Evolutionary conservation across 352 stramenopile genomes (phyloP), one percentile per base, ranked within the genome.

Genomic region (Phytophthora sp.): DNA sequence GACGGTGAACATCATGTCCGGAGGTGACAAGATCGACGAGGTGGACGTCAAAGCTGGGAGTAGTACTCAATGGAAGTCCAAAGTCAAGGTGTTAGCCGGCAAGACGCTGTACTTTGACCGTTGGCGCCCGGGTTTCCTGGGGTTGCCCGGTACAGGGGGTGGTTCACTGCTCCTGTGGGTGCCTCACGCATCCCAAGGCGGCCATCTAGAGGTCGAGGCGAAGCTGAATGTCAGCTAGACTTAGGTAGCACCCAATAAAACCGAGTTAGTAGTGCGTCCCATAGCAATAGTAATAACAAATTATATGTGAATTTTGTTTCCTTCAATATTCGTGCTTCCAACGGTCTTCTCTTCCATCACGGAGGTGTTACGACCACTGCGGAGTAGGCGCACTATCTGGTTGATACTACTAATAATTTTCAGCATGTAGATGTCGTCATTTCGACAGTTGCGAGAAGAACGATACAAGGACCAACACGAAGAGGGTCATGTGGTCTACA

Each of bases 21-120:
- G 75, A 12, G 79, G 79, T 27, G 33, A 71, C 21, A 71, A 77
- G 31, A 69, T 84, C 24, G 65, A 69, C 23, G 57, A 86, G 9
- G 72, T 89, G 1, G 39, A 68, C 0, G 51, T 88, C 15, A 51
- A 72, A 23, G 69, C 66, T 13, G 79, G 79, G 2, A 23, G 29
- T 7, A 75, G 11, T 2, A 73, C 61, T 15, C 42, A 51, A 12
- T 88, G 79, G 79, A 74, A 30, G 7, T 77, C 74, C 16, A 77
- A 51, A 4, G 61, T 84, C 15, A 51, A 58, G 5, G 44, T 38
- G 0, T 67, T 86, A 26, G 63, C 76, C 5, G 76, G 82, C 44
- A 91, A 88, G 65, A 91, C 84, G 15, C 23, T 91, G 41, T 93
- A 90, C 66, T 27, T 91, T 60, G 80, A 89, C 47, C 84, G 82